Evolutionary conservation across 2,329 filamentous ascomycete genomes (phyloP).

Genomic region (Aureobasidium sp.): DNA sequence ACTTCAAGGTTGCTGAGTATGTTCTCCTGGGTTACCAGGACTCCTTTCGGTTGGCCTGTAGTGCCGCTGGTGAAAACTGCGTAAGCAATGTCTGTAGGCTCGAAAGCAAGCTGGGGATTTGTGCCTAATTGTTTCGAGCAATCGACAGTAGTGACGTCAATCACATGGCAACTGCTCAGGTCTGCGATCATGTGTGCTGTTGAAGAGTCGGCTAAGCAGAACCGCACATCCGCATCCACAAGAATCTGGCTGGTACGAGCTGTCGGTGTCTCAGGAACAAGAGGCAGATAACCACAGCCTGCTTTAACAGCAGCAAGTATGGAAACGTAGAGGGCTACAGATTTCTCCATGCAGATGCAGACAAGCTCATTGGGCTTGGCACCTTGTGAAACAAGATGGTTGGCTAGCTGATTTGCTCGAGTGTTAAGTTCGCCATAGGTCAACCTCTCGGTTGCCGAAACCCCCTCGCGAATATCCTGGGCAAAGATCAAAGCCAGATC

Average conservation of each 20-base stretch:
- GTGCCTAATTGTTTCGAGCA: constrained; percentile 27
- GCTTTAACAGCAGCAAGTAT: constrained; percentile 70
- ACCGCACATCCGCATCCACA: constrained; percentile 47
- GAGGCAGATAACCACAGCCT: constrained; percentile 72
- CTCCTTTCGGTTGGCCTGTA: constrained; percentile 72
- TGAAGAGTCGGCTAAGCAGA: constrained; percentile 38
- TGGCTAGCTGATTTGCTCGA: constrained; percentile 58
- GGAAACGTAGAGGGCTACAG: constrained; percentile 60
- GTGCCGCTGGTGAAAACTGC: constrained; percentile 79
- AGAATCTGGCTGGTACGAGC: constrained; percentile 58
- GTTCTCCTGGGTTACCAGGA: constrained; percentile 69
- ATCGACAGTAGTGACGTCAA: constrained; percentile 29
- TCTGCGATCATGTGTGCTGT: constrained; percentile 18
- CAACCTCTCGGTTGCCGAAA: constrained; percentile 37
- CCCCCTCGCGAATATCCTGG: constrained; percentile 36
- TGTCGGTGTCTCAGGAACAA: constrained; percentile 63
- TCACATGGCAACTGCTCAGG: constrained; percentile 10
- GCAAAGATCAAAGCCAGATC: constrained; percentile 61
- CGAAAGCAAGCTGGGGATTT: constrained; percentile 35
- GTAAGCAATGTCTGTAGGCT: constrained; percentile 57
- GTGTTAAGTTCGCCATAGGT: constrained; percentile 61
- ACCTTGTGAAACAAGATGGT: constrained; percentile 44
- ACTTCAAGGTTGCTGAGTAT: constrained; percentile 68
- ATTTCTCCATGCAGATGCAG: constrained; percentile 75
- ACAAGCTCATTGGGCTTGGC: constrained; percentile 52